These are phyloP conservation scores for Waltiozyma sp. DNA, from an alignment of 1,139 yeast genomes.

Conservation along the genomic window DNA sequence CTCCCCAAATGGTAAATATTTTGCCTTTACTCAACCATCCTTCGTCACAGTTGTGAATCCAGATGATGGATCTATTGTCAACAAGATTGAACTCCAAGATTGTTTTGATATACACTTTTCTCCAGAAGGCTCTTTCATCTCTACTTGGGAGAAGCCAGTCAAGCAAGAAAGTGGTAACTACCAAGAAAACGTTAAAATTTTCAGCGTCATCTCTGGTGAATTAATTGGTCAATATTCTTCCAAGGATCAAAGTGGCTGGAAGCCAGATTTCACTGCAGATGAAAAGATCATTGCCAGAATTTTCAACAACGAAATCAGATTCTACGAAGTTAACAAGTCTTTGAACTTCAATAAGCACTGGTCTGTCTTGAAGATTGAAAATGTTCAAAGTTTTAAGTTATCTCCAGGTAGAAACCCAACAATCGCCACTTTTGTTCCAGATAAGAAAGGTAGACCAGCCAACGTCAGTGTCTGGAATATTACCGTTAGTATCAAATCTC, in stretches of 20 bases:
- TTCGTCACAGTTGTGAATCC: constrained; percentile 18
- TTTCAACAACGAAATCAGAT: constrained; percentile 58
- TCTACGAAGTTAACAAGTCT: constrained; percentile 38
- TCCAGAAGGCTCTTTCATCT: constrained; percentile 74
- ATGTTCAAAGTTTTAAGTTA: constrained; percentile 45
- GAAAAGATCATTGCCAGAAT: constrained; percentile 62
- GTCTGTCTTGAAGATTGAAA: constrained; percentile 53
- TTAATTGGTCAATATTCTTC: constrained; percentile 61
- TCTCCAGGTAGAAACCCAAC: constrained; percentile 86
- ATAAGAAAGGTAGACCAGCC: constrained; percentile 78
- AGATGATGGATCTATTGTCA: constrained; percentile 16
- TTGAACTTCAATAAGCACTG: constrained; percentile 47
- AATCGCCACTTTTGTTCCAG: constrained; percentile 88
- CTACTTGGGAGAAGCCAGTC: constrained; percentile 87
- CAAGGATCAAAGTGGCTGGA: constrained; percentile 85
- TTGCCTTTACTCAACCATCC: constrained; percentile 35
- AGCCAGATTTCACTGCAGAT: constrained; percentile 76
- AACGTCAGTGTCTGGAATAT: constrained; percentile 73
- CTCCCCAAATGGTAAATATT: constrained; percentile 34
- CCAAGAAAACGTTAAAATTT: constrained; percentile 71
- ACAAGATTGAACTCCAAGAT: constrained; percentile 16
- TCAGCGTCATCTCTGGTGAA: constrained; percentile 40
- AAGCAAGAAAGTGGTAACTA: constrained; percentile 47
- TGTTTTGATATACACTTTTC: constrained; percentile 76
- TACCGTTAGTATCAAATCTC: constrained; percentile 56